Conservation (phyloP, 345 rosid species). For the Diplotaxis tenuifolia region DNA sequence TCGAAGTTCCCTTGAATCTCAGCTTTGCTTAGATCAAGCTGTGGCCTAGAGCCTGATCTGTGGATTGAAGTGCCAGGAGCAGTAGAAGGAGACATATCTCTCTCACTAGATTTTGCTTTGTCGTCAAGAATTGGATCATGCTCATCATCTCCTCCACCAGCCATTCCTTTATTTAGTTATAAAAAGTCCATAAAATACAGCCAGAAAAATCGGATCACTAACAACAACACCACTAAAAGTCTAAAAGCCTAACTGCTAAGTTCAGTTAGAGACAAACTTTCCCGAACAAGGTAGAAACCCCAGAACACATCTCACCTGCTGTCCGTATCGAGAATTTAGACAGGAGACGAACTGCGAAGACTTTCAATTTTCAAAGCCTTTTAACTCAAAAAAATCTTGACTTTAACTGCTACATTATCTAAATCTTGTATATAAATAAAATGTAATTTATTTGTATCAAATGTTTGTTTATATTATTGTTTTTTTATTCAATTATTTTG, state of each 20-base stretch:
- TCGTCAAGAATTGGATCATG: constrained; percentile 47
- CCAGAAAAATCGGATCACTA: constrained; percentile 39
- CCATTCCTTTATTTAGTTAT: not conserved
- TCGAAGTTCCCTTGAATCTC: constrained; percentile 91
- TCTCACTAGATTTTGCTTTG: constrained; percentile 46
- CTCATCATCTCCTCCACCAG: constrained; percentile 28
- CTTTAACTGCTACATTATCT: not conserved
- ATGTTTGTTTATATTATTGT: not conserved
- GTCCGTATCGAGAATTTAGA: not conserved
- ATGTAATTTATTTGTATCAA: not conserved
- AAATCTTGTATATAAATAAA: not conserved
- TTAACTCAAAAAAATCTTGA: not conserved
- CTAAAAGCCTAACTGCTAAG: constrained; percentile 15
- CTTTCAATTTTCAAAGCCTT: constrained; percentile 11
- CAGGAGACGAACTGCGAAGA: constrained; percentile 4
- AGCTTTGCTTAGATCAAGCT: constrained; percentile 94
- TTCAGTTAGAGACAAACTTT: not conserved
- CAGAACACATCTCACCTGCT: not conserved
- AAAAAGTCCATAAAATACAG: not conserved
- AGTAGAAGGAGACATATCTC: constrained; percentile 60
- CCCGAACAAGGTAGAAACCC: not conserved
- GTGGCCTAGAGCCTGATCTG: constrained; percentile 94
- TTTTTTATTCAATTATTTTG: too few species aligned
- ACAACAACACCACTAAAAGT: constrained; percentile 19
- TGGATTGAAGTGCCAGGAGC: constrained; percentile 58